Evolutionary conservation across 495 filamentous ascomycete genomes (phyloP), one percentile per base, ranked within the genome.

Genomic region (Rhypophila decipiens): DNA sequence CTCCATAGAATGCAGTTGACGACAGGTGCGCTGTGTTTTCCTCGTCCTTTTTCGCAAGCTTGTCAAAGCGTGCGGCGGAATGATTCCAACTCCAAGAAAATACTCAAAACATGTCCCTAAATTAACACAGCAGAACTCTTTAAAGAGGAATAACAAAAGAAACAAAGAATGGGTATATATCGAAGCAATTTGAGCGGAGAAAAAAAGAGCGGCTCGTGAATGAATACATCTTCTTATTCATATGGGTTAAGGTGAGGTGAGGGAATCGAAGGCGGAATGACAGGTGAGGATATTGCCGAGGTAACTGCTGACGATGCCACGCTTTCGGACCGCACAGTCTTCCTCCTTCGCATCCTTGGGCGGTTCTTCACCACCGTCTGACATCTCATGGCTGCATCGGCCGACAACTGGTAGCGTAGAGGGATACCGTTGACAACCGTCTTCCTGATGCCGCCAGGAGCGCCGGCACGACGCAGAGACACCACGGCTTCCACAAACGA

Each of bases 261-360:
- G 19, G 49, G 49, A 23, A 52, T 34, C 17, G 53, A 49, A 10
- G 47, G 42, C n/a, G 43, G 52, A 29, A 47, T 47, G 8, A 44
- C 34, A 2, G 40, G 47, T 13, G 47, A 58, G 12, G 56, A 50
- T 35, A 44, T 37, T 7, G 49, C 41, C 10, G 61, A 53, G 12
- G 56, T 39, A 3, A 57, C 23, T 2, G 57, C 44, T n/a, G 57
- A 44, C 29, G 56, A 41, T 21, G 36, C 35, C 8, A 49, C 23
- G 46, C 51, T 60, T 11, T 48, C 38, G 12, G 43, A 27, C 19
- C 47, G 45, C 18, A 43, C 20, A 44, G 56, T 65, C 17, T 56
- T 55, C 40, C 69, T 64, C 70, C 56, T 65, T 2, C 71, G 64
- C 71, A 74, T 72, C 34, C 69, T 58, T 23, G 68, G 68, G 31